phyloP scores from a whole-genome alignment of 2,329 filamentous ascomycete genomes.

The Aureobasidium namibiae region DNA sequence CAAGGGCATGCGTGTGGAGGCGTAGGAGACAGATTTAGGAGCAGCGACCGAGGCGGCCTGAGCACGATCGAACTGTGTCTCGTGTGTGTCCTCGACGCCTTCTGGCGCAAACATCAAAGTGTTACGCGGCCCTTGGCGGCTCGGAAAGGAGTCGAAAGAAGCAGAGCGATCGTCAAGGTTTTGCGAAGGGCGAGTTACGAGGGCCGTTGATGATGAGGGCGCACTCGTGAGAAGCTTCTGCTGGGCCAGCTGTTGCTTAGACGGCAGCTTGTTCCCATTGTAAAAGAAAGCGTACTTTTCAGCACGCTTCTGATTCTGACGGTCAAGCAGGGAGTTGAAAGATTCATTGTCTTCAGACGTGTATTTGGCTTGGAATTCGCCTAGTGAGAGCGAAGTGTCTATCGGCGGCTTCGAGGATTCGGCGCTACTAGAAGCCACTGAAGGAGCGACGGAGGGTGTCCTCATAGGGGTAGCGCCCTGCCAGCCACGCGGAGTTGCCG shows the following conservation, averaged over 20 bases:
- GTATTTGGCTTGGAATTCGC: slow-evolving; percentile 83
- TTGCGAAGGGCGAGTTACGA: slow-evolving; percentile 38
- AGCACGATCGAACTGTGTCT: slow-evolving; percentile 58
- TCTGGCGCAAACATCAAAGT: slow-evolving; percentile 78
- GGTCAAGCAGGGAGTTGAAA: slow-evolving; percentile 86
- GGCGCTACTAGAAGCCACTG: slow-evolving; percentile 30
- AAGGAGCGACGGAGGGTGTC: slow-evolving; percentile 39
- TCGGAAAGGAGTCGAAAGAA: slow-evolving; percentile 65
- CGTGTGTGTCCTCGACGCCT: slow-evolving; percentile 46
- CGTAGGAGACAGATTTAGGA: slow-evolving; percentile 69
- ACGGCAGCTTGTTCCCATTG: slow-evolving; percentile 72
- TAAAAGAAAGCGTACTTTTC: slow-evolving; percentile 88
- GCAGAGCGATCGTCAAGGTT: slow-evolving; percentile 66
- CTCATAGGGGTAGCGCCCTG: slow-evolving; percentile 61
- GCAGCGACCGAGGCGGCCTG: slow-evolving; percentile 64
- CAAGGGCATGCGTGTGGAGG: slow-evolving; percentile 68
- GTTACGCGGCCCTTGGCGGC: slow-evolving; percentile 57
- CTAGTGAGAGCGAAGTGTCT: slow-evolving; percentile 71
- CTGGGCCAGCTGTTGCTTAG: slow-evolving; percentile 57
- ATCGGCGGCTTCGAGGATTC: slow-evolving; percentile 32
- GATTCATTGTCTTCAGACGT: slow-evolving; percentile 98
- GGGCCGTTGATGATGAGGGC: slow-evolving; percentile 28
- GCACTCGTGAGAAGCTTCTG: slow-evolving; percentile 51
- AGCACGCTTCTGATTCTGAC: slow-evolving; percentile 74
- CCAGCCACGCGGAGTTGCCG: slow-evolving; percentile 53